Evolutionary conservation across 2,329 filamentous ascomycete genomes (phyloP), one percentile per base, ranked within the genome.

Genomic region (Xylariaceae sp.): DNA sequence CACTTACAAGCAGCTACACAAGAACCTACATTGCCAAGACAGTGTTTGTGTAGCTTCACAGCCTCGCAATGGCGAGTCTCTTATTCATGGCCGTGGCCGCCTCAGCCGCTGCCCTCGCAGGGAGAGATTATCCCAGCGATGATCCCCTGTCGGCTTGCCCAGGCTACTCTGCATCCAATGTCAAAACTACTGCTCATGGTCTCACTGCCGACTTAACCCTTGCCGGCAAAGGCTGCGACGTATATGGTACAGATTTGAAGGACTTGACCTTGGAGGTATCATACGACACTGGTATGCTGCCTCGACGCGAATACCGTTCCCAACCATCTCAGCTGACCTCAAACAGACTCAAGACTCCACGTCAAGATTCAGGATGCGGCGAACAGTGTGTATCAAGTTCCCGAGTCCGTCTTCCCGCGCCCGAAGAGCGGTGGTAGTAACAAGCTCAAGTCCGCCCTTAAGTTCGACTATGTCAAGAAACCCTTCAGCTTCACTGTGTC

Each of bases 341-440:
- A 2, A 26, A 2, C 3, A 87, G 85, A 83, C 37, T 76, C 80
- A 18, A 85, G 88, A n/a, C 79, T 92, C 3, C 88, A 91, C 66
- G 84, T 92, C 65, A 81, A 88, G 64, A 89, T 92, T 50, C 83
- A 86, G 58, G 89, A 93, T 69, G 78, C 81, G 5, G 81, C 75
- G n/a, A 80, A 87, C 58, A 78, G 84, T 23, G 86, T 88, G 40
- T 93, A 89, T 64, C 88, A 92, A 67, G 82, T 93, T 1, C 88
- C 89, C 10, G 83, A 87, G 29, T 80, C 80, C 2, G 82, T 91
- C 21, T 75, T 92, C 18, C 79, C 86, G 2, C 82, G 87, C 1
- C 86, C 87, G 6, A 48, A 55, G 32, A 57, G 56, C 20, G 53
- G 56, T 7, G 61, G 60, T 6, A 50, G 49, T 37, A 53, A 54